Percentiles rank a stretch among this genome's conserved stretches.
Evolutionary conservation across 176 grass and related monocot species (phyloP).

Genomic region (Coix lacrymajobi): DNA sequence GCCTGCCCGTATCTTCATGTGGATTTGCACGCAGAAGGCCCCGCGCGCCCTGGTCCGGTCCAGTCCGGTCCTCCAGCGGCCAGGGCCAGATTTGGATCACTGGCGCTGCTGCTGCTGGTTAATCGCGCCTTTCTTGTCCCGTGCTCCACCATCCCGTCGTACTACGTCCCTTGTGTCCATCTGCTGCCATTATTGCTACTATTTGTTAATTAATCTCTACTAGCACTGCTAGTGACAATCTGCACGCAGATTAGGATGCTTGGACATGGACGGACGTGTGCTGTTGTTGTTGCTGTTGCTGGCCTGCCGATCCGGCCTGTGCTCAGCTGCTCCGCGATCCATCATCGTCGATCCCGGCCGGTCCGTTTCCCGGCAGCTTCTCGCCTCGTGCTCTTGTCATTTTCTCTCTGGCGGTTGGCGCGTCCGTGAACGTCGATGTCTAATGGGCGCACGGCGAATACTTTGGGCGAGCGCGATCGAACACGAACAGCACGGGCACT

Average conservation of each 20-base stretch:
- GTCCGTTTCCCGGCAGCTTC: background rate
- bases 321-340: background rate
- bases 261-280: background rate
- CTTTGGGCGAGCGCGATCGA: no score
- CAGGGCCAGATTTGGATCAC: conserved; percentile 6
- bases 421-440: background rate
- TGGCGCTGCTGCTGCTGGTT: background rate
- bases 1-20: conserved; percentile 20
- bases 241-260: background rate
- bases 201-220: background rate
- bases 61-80: no score
- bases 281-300: no score
- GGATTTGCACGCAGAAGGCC: conserved; percentile 13
- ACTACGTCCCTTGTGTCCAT: background rate
- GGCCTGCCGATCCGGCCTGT: background rate
- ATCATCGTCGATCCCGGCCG: background rate
- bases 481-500: no score
- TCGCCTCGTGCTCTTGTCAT: background rate
- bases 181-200: background rate
- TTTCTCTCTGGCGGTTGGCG: background rate
- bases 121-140: background rate
- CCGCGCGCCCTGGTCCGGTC: no score
- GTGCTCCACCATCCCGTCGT: no score
- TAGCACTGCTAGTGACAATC: background rate
- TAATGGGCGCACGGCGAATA: no score